Conservation (phyloP, 2,329 filamentous ascomycete species). For the Colletotrichum sp. region DNA sequence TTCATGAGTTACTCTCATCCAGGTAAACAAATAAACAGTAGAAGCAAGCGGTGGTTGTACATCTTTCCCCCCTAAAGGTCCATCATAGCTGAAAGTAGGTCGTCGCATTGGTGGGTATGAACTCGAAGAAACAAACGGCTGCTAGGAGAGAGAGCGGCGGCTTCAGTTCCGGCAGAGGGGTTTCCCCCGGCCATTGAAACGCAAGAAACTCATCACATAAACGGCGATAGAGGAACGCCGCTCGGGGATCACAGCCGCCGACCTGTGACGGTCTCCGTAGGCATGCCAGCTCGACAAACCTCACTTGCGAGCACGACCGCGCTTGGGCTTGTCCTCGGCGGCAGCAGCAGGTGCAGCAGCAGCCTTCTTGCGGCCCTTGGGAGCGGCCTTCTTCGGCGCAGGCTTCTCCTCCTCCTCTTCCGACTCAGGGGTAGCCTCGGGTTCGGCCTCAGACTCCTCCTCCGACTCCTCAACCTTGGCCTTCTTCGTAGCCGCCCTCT, state of each 20-base stretch:
- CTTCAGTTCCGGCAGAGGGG: neutral
- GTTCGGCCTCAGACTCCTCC: slow-evolving; percentile 13
- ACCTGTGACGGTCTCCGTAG: neutral
- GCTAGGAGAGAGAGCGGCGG: neutral
- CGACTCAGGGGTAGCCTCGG: slow-evolving; percentile 5
- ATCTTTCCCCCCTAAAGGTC: neutral
- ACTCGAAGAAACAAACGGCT: neutral
- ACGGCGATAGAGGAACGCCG: neutral
- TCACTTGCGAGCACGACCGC: slow-evolving; percentile 13
- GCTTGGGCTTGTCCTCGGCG: slow-evolving; percentile 6
- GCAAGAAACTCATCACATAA: neutral
- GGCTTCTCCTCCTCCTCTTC: neutral
- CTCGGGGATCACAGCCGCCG: neutral
- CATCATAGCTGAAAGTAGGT: neutral
- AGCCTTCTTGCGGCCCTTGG: slow-evolving; percentile 18
- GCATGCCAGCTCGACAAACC: neutral
- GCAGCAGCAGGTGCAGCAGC: slow-evolving; percentile 11
- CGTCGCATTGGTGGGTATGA: slow-evolving; percentile 5
- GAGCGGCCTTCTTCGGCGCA: neutral
- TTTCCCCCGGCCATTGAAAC: neutral
- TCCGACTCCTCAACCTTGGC: slow-evolving; percentile 27
- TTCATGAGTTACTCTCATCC: neutral
- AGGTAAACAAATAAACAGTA: neutral
- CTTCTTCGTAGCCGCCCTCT: neutral
- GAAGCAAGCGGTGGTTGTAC: neutral